Evolutionary conservation across 371 early-diverging fungal genomes (phyloP), one percentile per base, ranked within the genome.

Genomic region (Haplosporangium sp.): DNA sequence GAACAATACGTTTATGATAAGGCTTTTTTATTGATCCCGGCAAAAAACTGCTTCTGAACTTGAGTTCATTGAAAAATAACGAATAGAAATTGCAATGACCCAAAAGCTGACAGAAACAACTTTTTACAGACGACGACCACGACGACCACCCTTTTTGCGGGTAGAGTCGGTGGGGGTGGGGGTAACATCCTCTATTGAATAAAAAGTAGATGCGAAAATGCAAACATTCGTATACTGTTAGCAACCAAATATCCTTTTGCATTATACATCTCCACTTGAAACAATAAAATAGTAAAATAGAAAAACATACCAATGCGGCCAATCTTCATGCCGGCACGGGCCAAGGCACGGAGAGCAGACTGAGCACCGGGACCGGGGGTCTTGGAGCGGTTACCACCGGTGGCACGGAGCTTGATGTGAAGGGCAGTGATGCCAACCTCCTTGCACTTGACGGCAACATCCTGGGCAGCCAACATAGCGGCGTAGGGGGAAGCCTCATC

Each of bases 401-500:
- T 97, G 74, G 98, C 99, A 87, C 99, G 95, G 85, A 99, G 91
- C 95, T 98, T 99, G 85, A 99, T 94, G 94, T 99, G 99, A 55
- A 99, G 93, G 74, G 99, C 99, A 73, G 96, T 99, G 91, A 99
- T 95, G 83, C 99, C 99, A 70, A 99, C 91, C 85, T 99, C 99
- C 91, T 96, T 96, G 94, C 99, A 98, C 89, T 95, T 95, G 81
- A 86, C 94, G 77, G 99, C 99, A 81, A 98, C 99, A 86, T 99
- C 99, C 91, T 99, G 99, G 74, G 99, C 97, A 82, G 99, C 99
- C 90, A 99, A 94, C 99, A 99, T 99, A 77, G 99, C 99, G 69
- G 99, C 99, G 90, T 99, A 99, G 80, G 99, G 99, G 63, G 99
- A 99, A 56, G 99, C 97, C 86, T 99, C 99, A 88, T 99, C 99